Evolutionary conservation across 345 rosid species (phyloP).

Genomic region (Rhizophora mangle): DNA sequence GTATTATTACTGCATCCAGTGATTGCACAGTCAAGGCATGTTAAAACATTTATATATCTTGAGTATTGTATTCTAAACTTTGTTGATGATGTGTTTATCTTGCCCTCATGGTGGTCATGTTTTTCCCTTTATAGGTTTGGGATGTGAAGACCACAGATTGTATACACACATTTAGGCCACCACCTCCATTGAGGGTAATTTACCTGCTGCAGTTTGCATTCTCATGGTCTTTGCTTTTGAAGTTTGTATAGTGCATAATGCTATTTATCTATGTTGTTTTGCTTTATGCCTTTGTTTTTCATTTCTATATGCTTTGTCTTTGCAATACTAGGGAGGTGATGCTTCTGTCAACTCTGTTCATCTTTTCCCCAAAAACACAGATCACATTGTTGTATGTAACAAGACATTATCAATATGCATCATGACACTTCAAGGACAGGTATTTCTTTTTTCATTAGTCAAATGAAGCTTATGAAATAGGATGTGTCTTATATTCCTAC

Average conservation of each 20-base stretch:
- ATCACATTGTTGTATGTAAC: slow-evolving; percentile 89
- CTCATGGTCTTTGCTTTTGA: slow-evolving; percentile 1
- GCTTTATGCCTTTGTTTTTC: not conserved
- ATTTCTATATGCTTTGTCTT: slow-evolving; percentile 4
- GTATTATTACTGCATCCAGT: slow-evolving; percentile 87
- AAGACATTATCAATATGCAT: slow-evolving; percentile 84
- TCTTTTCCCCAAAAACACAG: slow-evolving; percentile 80
- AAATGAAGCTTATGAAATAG: slow-evolving; percentile 1
- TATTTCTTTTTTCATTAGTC: slow-evolving; percentile 17
- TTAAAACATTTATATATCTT: not conserved
- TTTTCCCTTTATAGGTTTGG: slow-evolving; percentile 65
- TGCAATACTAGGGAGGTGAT: slow-evolving; percentile 71
- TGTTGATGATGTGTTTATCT: not conserved
- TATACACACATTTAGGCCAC: slow-evolving; percentile 88
- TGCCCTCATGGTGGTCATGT: not conserved
- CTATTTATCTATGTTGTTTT: not conserved
- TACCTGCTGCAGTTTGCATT: slow-evolving; percentile 9
- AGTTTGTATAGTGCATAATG: not conserved
- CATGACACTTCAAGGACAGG: slow-evolving; percentile 99
- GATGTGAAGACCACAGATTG: slow-evolving; percentile 94
- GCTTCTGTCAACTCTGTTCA: slow-evolving; percentile 98
- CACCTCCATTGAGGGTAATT: slow-evolving; percentile 84
- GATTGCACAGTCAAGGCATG: slow-evolving; percentile 83
- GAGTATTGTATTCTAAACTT: not conserved
- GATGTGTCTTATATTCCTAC: too few species aligned